These are phyloP conservation scores for Gynostemma pentaphyllum DNA, from an alignment of 306 rosid genomes.

Conservation along the genomic window DNA sequence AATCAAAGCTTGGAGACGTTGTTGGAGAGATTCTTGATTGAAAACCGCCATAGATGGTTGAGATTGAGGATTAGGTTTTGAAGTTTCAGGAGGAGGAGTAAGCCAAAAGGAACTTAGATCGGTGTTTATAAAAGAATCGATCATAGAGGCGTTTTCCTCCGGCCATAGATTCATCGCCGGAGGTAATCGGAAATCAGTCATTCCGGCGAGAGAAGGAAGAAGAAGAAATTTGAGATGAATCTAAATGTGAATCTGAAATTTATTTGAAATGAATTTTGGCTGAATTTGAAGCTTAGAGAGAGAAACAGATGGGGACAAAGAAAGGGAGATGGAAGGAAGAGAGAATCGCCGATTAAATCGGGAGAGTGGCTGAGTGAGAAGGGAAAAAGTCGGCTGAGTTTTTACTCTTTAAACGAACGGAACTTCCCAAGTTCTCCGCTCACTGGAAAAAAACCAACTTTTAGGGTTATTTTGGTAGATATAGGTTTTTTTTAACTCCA, in stretches of 20 bases:
- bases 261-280: neutral
- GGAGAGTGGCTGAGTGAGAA: neutral
- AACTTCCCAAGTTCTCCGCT: neutral
- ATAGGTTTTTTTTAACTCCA: too few relatives aligned
- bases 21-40: conserved; percentile 83
- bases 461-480: too few relatives aligned
- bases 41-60: conserved; percentile 20
- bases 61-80: too few relatives aligned
- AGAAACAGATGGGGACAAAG: too few relatives aligned
- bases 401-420: neutral
- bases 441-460: too few relatives aligned
- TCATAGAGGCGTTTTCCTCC: conserved; percentile 76
- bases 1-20: conserved; percentile 70
- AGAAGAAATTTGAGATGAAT: neutral
- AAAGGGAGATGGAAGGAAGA: neutral
- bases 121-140: conserved; percentile 77
- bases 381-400: neutral
- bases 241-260: neutral
- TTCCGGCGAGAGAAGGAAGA: neutral
- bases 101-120: conserved; percentile 71
- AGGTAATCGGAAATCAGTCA: too few relatives aligned
- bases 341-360: conserved; percentile 27
- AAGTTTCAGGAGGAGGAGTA: conserved; percentile 17
- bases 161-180: conserved; percentile 71
- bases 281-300: neutral